Percentiles rank a stretch among this genome's conserved stretches.
Evolutionary conservation across 441 rosid genomes (phyloP).

Genomic region (Euphorbia celastroides): DNA sequence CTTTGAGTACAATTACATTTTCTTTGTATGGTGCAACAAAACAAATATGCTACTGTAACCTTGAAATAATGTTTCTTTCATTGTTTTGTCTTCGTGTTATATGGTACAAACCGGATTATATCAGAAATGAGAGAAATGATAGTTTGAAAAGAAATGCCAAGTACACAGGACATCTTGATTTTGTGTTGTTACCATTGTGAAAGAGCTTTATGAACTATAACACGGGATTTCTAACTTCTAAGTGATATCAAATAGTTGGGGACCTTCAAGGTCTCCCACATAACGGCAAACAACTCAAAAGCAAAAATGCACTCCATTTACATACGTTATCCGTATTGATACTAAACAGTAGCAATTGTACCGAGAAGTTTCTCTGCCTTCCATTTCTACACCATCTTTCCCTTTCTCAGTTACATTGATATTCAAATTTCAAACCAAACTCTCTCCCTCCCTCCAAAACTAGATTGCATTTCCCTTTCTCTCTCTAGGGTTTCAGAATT

Average conservation of each 20-base stretch:
- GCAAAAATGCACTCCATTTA: no score
- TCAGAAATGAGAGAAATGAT: no score
- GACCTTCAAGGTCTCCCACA: slow-evolving; percentile 11
- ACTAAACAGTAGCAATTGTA: neutral
- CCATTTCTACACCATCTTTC: neutral
- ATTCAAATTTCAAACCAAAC: neutral
- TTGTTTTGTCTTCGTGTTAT: neutral
- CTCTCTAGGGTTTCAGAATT: slow-evolving; percentile 18
- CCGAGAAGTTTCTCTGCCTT: neutral
- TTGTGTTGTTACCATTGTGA: slow-evolving; percentile 9
- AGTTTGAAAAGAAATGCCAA: no score
- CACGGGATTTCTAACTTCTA: slow-evolving; percentile 8
- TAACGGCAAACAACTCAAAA: slow-evolving; percentile 17
- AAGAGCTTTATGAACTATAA: slow-evolving; percentile 7
- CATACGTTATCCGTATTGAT: no score
- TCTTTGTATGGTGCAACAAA: neutral
- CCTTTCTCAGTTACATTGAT: neutral
- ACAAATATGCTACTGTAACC: no score
- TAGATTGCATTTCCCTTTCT: neutral
- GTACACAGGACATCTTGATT: no score
- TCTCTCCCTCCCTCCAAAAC: neutral
- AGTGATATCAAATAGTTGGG: neutral
- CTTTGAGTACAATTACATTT: neutral
- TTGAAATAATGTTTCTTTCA: neutral
- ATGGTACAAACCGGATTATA: neutral